phyloP scores from a whole-genome alignment of 192 early-diverging fungal species.

The Coemansia sp. region DNA sequence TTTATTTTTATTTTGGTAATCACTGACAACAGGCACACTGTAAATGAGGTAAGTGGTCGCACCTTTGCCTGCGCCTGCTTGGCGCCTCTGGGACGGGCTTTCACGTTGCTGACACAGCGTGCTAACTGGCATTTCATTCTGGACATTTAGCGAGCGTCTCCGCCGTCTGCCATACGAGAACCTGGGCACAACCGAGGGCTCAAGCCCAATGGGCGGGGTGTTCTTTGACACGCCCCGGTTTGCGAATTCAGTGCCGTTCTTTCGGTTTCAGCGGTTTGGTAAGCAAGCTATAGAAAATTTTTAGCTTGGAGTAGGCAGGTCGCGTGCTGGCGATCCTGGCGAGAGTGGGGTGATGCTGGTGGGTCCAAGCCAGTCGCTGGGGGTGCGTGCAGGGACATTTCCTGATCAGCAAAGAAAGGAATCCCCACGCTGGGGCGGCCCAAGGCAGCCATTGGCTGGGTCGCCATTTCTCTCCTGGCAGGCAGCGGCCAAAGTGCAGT shows the following conservation, averaged over 20 bases:
- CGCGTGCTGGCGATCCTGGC: conserved; percentile 18
- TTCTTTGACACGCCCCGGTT: conserved; percentile 53
- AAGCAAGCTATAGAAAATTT: conserved; percentile 5
- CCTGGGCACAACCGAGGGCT: conserved; percentile 40
- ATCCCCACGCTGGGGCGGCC: neutral
- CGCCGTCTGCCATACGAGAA: conserved; percentile 47
- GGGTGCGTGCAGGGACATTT: neutral
- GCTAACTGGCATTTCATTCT: neutral
- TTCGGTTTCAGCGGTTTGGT: conserved; percentile 52
- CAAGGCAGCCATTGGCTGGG: neutral
- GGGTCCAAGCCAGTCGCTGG: neutral
- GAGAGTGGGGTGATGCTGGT: neutral
- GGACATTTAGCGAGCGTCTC: conserved; percentile 37
- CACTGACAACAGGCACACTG: neutral
- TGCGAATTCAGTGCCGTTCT: conserved; percentile 52
- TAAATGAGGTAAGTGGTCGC: conserved; percentile 3
- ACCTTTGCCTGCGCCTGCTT: neutral
- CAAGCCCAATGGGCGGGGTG: conserved; percentile 46
- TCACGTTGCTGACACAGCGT: neutral
- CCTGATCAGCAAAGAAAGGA: neutral
- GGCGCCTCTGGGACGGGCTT: neutral
- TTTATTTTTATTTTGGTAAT: neutral
- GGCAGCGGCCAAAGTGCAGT: neutral
- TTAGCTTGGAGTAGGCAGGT: neutral
- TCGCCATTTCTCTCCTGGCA: neutral